These are phyloP conservation scores for Linnemannia elongata DNA, from an alignment of 192 early-diverging fungal genomes.

Conservation along the genomic window DNA sequence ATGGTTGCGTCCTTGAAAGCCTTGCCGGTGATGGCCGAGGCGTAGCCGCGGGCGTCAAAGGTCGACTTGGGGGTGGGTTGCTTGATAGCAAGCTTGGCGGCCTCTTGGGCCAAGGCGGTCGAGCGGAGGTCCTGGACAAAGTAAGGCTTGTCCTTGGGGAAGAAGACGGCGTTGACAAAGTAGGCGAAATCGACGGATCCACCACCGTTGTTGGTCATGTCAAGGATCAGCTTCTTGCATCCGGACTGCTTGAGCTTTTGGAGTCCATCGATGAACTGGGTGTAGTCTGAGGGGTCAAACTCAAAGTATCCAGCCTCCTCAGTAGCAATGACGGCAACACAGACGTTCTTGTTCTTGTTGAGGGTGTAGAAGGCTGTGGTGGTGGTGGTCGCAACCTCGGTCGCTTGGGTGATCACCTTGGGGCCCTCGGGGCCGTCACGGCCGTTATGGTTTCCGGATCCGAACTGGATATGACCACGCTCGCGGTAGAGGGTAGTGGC, in stretches of 20 bases:
- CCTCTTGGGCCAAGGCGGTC: slow-evolving; percentile 24
- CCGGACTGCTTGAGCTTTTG: slow-evolving; percentile 30
- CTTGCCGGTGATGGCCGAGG: slow-evolving; percentile 12
- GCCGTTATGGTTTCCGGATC: slow-evolving; percentile 28
- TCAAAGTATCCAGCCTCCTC: slow-evolving; percentile 42
- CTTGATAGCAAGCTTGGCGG: slow-evolving; percentile 32
- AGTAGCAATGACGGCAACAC: slow-evolving; percentile 55
- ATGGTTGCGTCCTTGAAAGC: slow-evolving; percentile 41
- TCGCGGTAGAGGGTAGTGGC: slow-evolving; percentile 31
- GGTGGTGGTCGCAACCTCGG: slow-evolving; percentile 26
- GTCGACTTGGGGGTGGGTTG: slow-evolving; percentile 2
- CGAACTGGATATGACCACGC: slow-evolving; percentile 37
- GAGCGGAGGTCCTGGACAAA: slow-evolving; percentile 45
- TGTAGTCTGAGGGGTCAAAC: slow-evolving; percentile 28
- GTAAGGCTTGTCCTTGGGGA: slow-evolving; percentile 46
- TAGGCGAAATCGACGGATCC: slow-evolving; percentile 50
- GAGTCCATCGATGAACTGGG: slow-evolving; percentile 41
- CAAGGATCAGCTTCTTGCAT: slow-evolving; percentile 56
- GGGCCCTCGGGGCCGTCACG: not conserved
- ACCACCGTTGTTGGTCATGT: slow-evolving; percentile 61
- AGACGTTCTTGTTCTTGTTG: slow-evolving; percentile 29
- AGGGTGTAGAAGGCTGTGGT: slow-evolving; percentile 49
- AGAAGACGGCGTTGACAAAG: slow-evolving; percentile 55
- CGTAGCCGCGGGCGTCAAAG: slow-evolving; percentile 41
- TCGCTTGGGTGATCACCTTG: slow-evolving; percentile 33